phyloP scores from a whole-genome alignment of 331 rosid species.

The Rosa hybrid region DNA sequence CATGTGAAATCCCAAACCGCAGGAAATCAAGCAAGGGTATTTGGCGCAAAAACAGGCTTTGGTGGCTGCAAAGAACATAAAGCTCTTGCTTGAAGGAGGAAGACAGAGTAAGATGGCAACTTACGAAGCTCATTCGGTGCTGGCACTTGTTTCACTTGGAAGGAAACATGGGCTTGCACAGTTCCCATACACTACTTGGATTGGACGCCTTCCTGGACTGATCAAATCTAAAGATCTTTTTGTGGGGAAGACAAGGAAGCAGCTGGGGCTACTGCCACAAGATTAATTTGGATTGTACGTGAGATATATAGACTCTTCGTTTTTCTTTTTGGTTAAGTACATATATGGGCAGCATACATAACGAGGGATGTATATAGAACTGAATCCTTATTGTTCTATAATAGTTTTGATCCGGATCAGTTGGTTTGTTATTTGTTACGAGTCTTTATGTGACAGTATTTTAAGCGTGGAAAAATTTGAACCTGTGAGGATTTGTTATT shows the following conservation, averaged over 20 bases:
- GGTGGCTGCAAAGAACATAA: conserved; percentile 66
- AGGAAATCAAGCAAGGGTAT: conserved; percentile 83
- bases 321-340: not conserved
- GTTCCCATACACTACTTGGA: conserved; percentile 47
- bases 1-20: conserved; percentile 24
- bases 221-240: conserved; percentile 74
- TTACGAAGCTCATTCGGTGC: conserved; percentile 42
- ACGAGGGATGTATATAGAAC: not conserved
- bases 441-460: not conserved
- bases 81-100: conserved; percentile 41
- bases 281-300: conserved; percentile 9
- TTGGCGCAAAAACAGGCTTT: conserved; percentile 70
- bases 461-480: not conserved
- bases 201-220: conserved; percentile 59
- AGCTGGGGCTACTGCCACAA: conserved; percentile 42
- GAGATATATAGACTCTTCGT: not conserved
- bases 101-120: conserved; percentile 42
- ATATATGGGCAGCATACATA: not conserved
- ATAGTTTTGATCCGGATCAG: not conserved
- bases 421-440: not conserved
- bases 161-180: conserved; percentile 74
- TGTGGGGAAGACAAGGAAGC: conserved; percentile 70
- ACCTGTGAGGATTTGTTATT: not conserved
- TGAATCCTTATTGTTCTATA: not conserved
- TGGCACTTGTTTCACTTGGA: conserved; percentile 74